Percentiles rank a stretch among this genome's conserved stretches.
Conservation (phyloP, 441 rosid genomes). For the Arabidopsis hybrid region DNA sequence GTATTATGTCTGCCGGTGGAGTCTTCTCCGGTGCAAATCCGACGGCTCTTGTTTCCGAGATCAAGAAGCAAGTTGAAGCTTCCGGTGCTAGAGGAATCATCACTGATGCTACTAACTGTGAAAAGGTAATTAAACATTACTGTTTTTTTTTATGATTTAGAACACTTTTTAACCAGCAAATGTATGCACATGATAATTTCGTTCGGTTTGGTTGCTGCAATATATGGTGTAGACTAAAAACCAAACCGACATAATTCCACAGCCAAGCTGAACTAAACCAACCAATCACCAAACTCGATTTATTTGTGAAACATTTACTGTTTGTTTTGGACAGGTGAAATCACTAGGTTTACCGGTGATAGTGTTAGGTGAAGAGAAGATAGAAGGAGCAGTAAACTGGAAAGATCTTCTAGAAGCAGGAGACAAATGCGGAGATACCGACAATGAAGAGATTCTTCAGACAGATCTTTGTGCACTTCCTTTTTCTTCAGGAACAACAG, state of each 20-base stretch:
- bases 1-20: slow-evolving; percentile 89
- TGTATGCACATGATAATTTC: too few relatives aligned
- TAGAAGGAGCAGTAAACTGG: slow-evolving; percentile 73
- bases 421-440: slow-evolving; percentile 52
- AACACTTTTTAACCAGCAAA: too few relatives aligned
- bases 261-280: too few relatives aligned
- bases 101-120: slow-evolving; percentile 63
- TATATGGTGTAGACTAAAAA: too few relatives aligned
- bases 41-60: slow-evolving; percentile 68
- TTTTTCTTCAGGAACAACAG: slow-evolving; percentile 96
- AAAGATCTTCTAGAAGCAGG: slow-evolving; percentile 74
- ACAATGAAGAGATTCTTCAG: slow-evolving; percentile 55
- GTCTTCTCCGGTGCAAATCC: slow-evolving; percentile 95
- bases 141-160: too few relatives aligned
- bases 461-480: slow-evolving; percentile 89
- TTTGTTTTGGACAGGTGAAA: slow-evolving; percentile 58
- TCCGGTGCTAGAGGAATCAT: slow-evolving; percentile 81
- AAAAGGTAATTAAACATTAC: slow-evolving; percentile 56
- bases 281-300: too few relatives aligned
- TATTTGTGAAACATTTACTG: neutral
- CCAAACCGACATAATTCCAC: too few relatives aligned
- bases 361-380: slow-evolving; percentile 56
- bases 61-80: slow-evolving; percentile 80
- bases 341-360: slow-evolving; percentile 60
- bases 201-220: too few relatives aligned